These are phyloP conservation scores for Exophiala viscosa DNA, from an alignment of 2,329 filamentous ascomycete genomes.

Conservation along the genomic window DNA sequence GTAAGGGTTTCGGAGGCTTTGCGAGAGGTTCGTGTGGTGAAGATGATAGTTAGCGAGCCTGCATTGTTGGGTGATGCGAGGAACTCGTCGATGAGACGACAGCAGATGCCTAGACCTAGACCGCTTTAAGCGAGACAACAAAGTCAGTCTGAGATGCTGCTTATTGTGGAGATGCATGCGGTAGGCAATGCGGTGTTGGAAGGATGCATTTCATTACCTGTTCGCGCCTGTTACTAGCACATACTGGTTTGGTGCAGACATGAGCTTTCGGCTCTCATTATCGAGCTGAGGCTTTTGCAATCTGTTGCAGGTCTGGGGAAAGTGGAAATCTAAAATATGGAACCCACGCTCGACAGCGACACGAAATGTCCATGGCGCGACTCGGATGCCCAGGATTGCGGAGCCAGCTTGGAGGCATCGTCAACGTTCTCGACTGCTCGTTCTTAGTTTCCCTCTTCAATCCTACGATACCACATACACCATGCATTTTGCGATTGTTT, in stretches of 20 bases:
- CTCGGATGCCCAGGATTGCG: no score
- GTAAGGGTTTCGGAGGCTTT: constrained; percentile 72
- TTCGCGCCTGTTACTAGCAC: constrained; percentile 82
- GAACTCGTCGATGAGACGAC: constrained; percentile 87
- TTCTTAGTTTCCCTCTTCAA: no score
- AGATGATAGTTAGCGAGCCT: constrained; percentile 70
- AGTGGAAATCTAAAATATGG: no score
- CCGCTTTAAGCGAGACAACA: constrained; percentile 56
- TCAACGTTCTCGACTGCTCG: no score
- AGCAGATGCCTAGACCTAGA: constrained; percentile 77
- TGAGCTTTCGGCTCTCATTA: no score
- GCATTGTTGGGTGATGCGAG: constrained; percentile 47
- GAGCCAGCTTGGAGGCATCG: no score
- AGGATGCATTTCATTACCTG: constrained; percentile 57
- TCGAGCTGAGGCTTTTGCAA: no score
- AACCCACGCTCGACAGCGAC: no score
- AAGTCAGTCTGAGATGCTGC: neutral
- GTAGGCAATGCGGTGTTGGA: neutral
- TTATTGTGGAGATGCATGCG: constrained; percentile 1
- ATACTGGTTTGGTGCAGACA: constrained; percentile 24
- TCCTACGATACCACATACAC: no score
- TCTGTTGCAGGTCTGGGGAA: no score
- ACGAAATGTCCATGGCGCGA: no score
- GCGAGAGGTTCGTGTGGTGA: constrained; percentile 70
- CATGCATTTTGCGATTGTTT: no score